Base-by-base conservation (phyloP, 441 rosid species). In the Melianthus villosus region DNA sequence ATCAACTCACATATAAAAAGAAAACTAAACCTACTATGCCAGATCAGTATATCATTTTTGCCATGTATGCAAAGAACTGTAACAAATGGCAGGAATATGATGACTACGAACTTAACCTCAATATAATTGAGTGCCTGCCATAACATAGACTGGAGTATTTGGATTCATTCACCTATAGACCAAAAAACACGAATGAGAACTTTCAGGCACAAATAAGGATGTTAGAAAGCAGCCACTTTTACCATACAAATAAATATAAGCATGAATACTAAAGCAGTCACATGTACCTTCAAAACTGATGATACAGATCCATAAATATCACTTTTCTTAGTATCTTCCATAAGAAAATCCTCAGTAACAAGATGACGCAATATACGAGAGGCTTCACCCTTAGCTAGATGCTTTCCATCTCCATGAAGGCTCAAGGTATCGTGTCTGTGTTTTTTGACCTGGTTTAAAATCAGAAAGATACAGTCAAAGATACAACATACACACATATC, bases 261-360 rank as follows among this genome's bases (percentile, higher is more conserved):
- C 19, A n/a, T n/a, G n/a, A n/a, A n/a, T n/a, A n/a, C n/a, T 37
- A 46, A 43, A 46, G 47, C 44, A 46, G 38, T 15, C 31, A 46
- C 13, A 38, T 36, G 33, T 59, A 82, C 97, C 97, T 82, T 82
- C 29, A 82, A 46, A 22, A 86, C 65, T 17, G 97, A 79, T 33
- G 97, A 82, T 25, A 86, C 79, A 56, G 93, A 68, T 57, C 97
- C 94, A 50, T 79, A 82, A 55, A 73, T 11, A 51, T 86, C 97
- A 63, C 94, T 86, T 72, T 86, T 86, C 75, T 79, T 75, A 35
- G 82, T 83, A 25, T 79, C 97, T 67, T 82, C 97, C 46, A 55
- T 53, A 49, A 86, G 89, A 54, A 71, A 64, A 45, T 82, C 93
- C 32, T 79, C 82, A 8, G 69, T 73, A 29, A 86, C 93, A 41